Evolutionary conservation across 176 grass and related monocot species (phyloP), one percentile per base, ranked within the genome.

Genomic region (Oryza officinalis): DNA sequence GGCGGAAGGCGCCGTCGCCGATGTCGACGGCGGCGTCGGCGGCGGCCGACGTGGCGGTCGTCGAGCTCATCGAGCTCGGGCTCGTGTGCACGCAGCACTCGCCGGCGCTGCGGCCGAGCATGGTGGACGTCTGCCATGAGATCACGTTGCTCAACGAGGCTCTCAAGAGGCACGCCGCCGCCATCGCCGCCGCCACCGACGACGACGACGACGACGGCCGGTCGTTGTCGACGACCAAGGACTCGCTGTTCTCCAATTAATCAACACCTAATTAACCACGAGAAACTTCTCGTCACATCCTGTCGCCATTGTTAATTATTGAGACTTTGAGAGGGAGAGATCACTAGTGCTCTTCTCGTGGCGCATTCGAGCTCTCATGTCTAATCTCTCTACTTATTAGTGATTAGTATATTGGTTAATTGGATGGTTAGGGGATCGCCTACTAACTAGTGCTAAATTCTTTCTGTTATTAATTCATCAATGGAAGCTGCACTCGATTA

Each of bases 81-180:
- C 80, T 98, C 5, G 87, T 92, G 40, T 95, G 96, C 91, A 94
- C 96, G 26, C 91, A 94, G 70, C 27, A 94, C 54, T 90, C 96
- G 27, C 83, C 96, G 50, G 43, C 83, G 76, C 76, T 88, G 91
- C 77, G 93, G 78, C 93, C 93, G 5, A 92, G 65, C 69, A 98
- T 98, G 93, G 68, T 67, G 3, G 93, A 98, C 50, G 85, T 82
- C 3, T 94, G 88, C 65, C 77, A 94, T 33, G 89, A 95, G 83
- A 90, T 94, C 77, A 80, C 87, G 6, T 35, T 92, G 75, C 74
- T 98, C 80, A 98, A 78, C 67, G 93, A 94, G 66, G 89, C 87
- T 45, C 86, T 94, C 65, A 66, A 75, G 12, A 88, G 81, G 60
- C 75, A 83, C 47, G 37, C 63, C 66, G 67, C 1, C 50, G 47